Percentiles rank a stretch among this genome's conserved stretches.
Evolutionary conservation across 1,139 yeast species (phyloP).

Genomic region (Yamadazyma taylorii): DNA sequence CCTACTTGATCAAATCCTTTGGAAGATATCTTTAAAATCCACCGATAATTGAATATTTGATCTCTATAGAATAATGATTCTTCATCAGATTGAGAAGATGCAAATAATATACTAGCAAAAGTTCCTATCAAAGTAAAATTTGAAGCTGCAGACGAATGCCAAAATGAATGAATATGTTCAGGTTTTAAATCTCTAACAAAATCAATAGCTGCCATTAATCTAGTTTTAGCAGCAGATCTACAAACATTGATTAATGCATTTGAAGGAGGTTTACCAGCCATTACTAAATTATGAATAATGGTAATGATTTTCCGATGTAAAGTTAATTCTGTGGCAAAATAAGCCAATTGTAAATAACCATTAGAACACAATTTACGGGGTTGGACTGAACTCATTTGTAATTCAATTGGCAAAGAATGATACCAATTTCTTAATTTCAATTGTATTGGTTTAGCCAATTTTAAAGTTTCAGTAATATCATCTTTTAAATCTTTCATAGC

Average conservation of each 20-base stretch:
- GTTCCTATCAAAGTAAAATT: constrained; percentile 82
- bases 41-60: constrained; percentile 70
- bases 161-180: constrained; percentile 82
- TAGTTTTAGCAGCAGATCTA: constrained; percentile 78
- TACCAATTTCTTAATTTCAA: constrained; percentile 80
- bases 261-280: constrained; percentile 44
- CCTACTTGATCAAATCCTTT: constrained; percentile 75
- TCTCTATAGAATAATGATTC: constrained; percentile 66
- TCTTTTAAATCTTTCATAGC: constrained; percentile 54
- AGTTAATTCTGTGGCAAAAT: constrained; percentile 84
- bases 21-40: constrained; percentile 70
- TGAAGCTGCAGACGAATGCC: constrained; percentile 81
- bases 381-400: constrained; percentile 64
- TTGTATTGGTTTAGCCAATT: constrained; percentile 83
- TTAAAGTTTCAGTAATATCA: constrained; percentile 64
- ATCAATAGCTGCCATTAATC: constrained; percentile 78
- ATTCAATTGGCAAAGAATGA: constrained; percentile 67
- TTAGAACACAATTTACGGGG: constrained; percentile 63
- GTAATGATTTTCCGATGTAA: constrained; percentile 79
- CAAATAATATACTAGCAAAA: constrained; percentile 76
- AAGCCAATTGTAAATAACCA: constrained; percentile 79
- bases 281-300: constrained; percentile 46
- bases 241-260: constrained; percentile 66
- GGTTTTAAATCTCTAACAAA: constrained; percentile 73
- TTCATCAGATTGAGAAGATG: constrained; percentile 57